Evolutionary conservation across 2,329 filamentous ascomycete species (phyloP).

Genomic region (Rugonectria rugulosa): DNA sequence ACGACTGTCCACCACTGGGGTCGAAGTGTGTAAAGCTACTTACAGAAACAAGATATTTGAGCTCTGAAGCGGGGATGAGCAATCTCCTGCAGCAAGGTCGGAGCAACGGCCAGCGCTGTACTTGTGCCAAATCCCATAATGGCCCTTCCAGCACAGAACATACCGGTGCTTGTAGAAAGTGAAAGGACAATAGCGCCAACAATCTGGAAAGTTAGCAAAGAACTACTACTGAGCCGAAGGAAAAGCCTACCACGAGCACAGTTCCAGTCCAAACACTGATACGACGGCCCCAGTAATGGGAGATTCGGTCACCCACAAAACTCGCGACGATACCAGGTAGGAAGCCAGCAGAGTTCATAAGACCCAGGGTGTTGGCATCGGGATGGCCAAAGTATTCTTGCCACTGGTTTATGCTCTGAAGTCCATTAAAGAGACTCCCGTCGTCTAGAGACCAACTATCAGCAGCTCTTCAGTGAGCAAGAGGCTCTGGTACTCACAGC

Average conservation of each 20-base stretch:
- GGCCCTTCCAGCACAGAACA: neutral
- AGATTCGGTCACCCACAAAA: neutral
- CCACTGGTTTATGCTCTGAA: neutral
- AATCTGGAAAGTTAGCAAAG: neutral
- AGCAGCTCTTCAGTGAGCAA: neutral
- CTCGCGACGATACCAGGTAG: neutral
- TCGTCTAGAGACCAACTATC: neutral
- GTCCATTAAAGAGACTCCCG: neutral
- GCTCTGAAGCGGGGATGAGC: neutral
- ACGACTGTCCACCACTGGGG: too few relatives aligned
- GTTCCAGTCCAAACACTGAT: neutral
- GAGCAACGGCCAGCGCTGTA: neutral
- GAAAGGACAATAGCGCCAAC: neutral
- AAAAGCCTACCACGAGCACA: neutral
- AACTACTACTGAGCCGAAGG: neutral
- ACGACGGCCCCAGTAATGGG: neutral
- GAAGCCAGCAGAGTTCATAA: slow-evolving; percentile 1
- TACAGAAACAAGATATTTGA: neutral
- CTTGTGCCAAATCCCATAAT: neutral
- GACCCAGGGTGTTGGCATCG: neutral
- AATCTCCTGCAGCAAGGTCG: neutral
- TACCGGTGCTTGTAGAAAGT: neutral
- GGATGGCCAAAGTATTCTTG: neutral
- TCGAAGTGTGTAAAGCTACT: neutral
- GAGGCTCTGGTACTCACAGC: neutral